Percentiles rank a stretch among this genome's conserved stretches.
Conservation (phyloP, 2,329 filamentous ascomycete species). For the Botrytis deweyae region DNA sequence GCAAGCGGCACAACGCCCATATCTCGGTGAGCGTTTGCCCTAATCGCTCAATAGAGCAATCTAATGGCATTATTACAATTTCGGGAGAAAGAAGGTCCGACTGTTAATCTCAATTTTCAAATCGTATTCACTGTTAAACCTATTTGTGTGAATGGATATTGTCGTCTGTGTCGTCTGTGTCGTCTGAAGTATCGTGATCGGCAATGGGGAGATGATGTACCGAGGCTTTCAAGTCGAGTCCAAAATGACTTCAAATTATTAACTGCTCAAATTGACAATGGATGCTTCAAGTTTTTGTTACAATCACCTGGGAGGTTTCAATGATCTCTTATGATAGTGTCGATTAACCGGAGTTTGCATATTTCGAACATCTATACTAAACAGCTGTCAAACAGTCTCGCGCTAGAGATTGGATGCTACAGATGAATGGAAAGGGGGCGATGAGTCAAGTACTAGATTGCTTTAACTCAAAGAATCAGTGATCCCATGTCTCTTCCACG, state of each 20-base stretch:
- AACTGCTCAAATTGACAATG: neutral
- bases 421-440: neutral
- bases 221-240: neutral
- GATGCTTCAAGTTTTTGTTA: neutral
- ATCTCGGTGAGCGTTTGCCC: neutral
- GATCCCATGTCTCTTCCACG: neutral
- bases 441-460: neutral
- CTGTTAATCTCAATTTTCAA: neutral
- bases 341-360: fast-evolving
- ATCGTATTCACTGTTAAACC: neutral
- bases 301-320: neutral
- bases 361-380: neutral
- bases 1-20: neutral
- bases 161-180: neutral
- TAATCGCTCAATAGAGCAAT: neutral
- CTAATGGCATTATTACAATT: neutral
- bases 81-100: neutral
- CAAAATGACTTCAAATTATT: neutral
- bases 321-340: neutral
- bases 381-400: neutral
- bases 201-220: neutral
- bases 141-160: neutral
- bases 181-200: neutral
- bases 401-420: neutral
- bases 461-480: neutral